Base-by-base conservation (phyloP, 2,329 filamentous ascomycete genomes). In the Pestalotiopsis sp. region DNA sequence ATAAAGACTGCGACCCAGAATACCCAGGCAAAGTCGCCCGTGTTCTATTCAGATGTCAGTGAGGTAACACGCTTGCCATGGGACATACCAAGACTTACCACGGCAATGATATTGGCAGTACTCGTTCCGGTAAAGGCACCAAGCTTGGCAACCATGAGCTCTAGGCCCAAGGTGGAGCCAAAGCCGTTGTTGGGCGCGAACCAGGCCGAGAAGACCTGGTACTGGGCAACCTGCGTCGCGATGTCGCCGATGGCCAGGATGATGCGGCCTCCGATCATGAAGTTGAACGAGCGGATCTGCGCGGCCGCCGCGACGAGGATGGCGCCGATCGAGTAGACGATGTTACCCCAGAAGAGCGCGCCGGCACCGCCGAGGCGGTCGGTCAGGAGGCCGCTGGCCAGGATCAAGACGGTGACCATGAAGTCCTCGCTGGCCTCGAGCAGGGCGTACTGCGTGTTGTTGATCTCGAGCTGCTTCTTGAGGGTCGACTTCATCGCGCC, bases 181-280 rank as follows among this genome's bases (percentile, higher is more conserved):
- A 91, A 91, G 1, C 89, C 89, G 68, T 87, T 84, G 6, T 83
- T 87, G 0, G 89, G 89, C 0, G 88, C 82, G 70, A 91, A 91
- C 89, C 89, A 91, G 0, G 87, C 89, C 0, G 87, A 89, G 72
- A 91, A 91, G 70, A 91, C 85, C 70, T 90, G 89, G 75, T 90
- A 91, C 74, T 90, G 88, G 0, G 89, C 89, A 36, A 90, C 83
- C 72, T 91, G 88, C 0, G 89, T 91, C 0, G 89, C 86, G 23
- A 90, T 88, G 69, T 90, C 89, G n/a, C 89, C 89, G 0, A 91
- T 77, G 0, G 88, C 84, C 38, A 86, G 82, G 12, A 91, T 77
- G 1, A 91, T 79, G 52, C 84, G 78, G 1, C 88, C 89, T 17
- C 81, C 83, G 45, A 91, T 84, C 88, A 91, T 90, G 74, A 90